phyloP scores from a whole-genome alignment of 1,139 yeast genomes.

The Eremothecium cymbalariae region DNA sequence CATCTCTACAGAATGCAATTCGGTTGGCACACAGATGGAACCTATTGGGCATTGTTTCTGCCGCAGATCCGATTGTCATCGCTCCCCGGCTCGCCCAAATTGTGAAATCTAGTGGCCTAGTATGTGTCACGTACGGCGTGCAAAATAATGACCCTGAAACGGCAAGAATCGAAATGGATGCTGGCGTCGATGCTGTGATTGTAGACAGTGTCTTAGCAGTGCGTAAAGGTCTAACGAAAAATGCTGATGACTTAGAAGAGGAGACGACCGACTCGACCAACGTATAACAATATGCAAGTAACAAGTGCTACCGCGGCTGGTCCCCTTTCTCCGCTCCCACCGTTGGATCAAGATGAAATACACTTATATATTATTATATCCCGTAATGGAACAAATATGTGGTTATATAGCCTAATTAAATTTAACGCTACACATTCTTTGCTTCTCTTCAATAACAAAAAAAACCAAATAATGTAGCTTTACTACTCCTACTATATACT shows the following conservation, averaged over 20 bases:
- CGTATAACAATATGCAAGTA: no score
- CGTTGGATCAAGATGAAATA: no score
- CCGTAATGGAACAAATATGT: no score
- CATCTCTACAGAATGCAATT: slow-evolving; percentile 83
- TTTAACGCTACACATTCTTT: no score
- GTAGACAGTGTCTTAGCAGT: slow-evolving; percentile 93
- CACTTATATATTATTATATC: no score
- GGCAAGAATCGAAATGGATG: slow-evolving; percentile 79
- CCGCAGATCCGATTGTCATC: slow-evolving; percentile 72
- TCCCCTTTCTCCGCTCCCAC: no score
- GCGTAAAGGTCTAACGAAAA: slow-evolving; percentile 57
- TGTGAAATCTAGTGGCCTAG: slow-evolving; percentile 83
- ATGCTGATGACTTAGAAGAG: slow-evolving; percentile 5
- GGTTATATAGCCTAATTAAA: no score
- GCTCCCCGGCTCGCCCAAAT: slow-evolving; percentile 87
- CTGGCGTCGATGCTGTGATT: slow-evolving; percentile 96
- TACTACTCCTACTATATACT: no score
- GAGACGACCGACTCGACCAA: no score
- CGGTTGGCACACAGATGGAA: slow-evolving; percentile 91
- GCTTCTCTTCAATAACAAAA: no score
- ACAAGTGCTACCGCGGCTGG: no score
- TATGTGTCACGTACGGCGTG: slow-evolving; percentile 87
- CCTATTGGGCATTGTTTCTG: slow-evolving; percentile 83
- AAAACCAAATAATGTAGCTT: no score
- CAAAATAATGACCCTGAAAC: slow-evolving; percentile 79